These are phyloP conservation scores for Aspergillus panamensis DNA, from an alignment of 495 filamentous ascomycete species.

Conservation along the genomic window DNA sequence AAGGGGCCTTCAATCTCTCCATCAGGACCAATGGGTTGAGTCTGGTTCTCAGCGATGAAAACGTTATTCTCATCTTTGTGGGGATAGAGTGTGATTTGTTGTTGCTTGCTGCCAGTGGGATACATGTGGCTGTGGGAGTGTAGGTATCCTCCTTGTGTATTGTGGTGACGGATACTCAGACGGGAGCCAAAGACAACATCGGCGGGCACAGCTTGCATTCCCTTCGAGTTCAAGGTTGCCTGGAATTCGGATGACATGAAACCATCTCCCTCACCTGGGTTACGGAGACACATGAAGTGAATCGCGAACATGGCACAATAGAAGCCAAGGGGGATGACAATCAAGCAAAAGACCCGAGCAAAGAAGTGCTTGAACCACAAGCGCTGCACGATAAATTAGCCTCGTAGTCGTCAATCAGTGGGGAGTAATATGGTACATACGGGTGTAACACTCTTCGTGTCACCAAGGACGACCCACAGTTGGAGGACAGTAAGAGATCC, in stretches of 20 bases:
- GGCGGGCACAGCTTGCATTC: constrained; percentile 89
- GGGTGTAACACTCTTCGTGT: constrained; percentile 75
- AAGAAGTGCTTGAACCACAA: constrained; percentile 94
- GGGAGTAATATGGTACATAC: constrained; percentile 34
- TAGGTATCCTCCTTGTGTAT: constrained; percentile 96
- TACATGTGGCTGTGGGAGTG: constrained; percentile 98
- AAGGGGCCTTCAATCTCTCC: constrained; percentile 74
- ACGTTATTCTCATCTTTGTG: constrained; percentile 99
- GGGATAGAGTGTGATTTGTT: constrained; percentile 96
- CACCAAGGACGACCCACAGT: constrained; percentile 90
- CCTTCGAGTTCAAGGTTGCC: constrained; percentile 91
- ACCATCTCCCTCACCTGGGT: constrained; percentile 95
- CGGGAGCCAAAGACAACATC: constrained; percentile 88
- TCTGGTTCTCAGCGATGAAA: constrained; percentile 91
- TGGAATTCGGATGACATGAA: constrained; percentile 99
- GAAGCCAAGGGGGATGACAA: constrained; percentile 82
- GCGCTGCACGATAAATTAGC: constrained; percentile 46
- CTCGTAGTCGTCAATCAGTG: constrained; percentile 2
- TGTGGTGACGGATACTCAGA: constrained; percentile 82
- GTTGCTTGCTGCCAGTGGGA: constrained; percentile 93
- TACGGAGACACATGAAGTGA: constrained; percentile 87
- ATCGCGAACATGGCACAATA: constrained; percentile 96
- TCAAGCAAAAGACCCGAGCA: constrained; percentile 86
- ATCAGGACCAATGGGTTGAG: constrained; percentile 75
- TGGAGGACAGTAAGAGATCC: constrained; percentile 86